Base-by-base conservation (phyloP, 192 early-diverging fungal species). In the Pilaira anomala region DNA sequence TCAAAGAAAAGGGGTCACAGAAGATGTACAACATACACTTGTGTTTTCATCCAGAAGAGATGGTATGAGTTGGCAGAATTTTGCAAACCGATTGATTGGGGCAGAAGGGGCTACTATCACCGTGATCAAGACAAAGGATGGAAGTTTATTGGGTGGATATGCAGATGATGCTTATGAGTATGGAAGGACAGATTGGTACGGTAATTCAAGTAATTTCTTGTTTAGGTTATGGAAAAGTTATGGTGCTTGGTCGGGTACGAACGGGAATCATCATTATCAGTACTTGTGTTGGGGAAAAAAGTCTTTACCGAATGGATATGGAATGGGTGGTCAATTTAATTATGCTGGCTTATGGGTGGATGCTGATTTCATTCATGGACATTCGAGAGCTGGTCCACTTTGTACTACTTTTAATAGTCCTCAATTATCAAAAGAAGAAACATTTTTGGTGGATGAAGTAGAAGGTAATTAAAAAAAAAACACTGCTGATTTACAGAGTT, bases 311-410 rank as follows among this genome's bases (percentile, higher is more conserved):
- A 92, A 92, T 67, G 90, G 83, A 0, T 69, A 89, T 28, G 90
- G 87, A 2, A 80, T 88, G 65, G 90, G 90, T 28, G 90, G 90
- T 8, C 90, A 92, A 58, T 62, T 89, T 55, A 84, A 80, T 4
- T 87, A 90, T 65, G 85, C 80, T 70, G 88, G 87, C 3, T 50
- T 92, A 28, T 92, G 88, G 88, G 69, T 92, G 1, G 77, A 84
- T 40, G 68, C 78, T 26, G 80, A 81, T 51, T 88, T 89, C 65
- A 65, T 69, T 19, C 55, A 62, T 8, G 90, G 90, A 8, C 76
- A 83, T 55, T 88, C 88, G 2, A 77, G 76, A 48, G 76, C 85
- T 5, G 82, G 76, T 1, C 78, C 82, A 0, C 46, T 75, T 18
- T 85, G 85, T 41, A 80, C 90, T 0, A 92, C 90, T 0, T 92